These are phyloP conservation scores for Podaxis mareebaensis DNA, from an alignment of 768 basidiomycete species.

Conservation along the genomic window DNA sequence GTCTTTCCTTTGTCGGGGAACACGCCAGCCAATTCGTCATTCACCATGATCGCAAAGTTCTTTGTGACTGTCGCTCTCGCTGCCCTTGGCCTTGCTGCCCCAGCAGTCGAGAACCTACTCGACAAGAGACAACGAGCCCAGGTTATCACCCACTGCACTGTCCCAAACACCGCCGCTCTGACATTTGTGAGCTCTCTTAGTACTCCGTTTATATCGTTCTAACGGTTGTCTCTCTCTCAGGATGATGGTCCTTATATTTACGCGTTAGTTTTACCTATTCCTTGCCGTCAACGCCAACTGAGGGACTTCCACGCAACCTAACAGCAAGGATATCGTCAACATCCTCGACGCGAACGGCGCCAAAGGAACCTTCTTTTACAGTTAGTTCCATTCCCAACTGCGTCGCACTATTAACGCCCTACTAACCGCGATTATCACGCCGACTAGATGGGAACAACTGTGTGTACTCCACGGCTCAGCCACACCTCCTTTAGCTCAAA, in stretches of 20 bases:
- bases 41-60: constrained; percentile 2
- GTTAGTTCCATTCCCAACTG: constrained; percentile 22
- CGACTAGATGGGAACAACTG: constrained; percentile 39
- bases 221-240: constrained; percentile 17
- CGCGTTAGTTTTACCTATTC: constrained; percentile 18
- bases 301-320: background rate
- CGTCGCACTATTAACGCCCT: background rate
- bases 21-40: background rate
- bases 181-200: constrained; percentile 29
- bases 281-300: background rate
- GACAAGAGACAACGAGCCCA: constrained; percentile 17
- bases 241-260: constrained; percentile 38
- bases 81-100: constrained; percentile 15
- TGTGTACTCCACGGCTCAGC: constrained; percentile 17
- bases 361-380: constrained; percentile 46
- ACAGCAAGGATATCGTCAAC: constrained; percentile 32
- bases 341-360: constrained; percentile 33
- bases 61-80: constrained; percentile 18
- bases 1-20: too few species aligned
- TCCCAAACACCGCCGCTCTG: constrained; percentile 33
- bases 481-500: background rate
- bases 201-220: background rate
- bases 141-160: constrained; percentile 34
- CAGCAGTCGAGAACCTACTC: constrained; percentile 9
- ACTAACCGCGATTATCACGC: background rate